Conservation (phyloP, 192 early-diverging fungal species). For the Radiomyces spectabilis region DNA sequence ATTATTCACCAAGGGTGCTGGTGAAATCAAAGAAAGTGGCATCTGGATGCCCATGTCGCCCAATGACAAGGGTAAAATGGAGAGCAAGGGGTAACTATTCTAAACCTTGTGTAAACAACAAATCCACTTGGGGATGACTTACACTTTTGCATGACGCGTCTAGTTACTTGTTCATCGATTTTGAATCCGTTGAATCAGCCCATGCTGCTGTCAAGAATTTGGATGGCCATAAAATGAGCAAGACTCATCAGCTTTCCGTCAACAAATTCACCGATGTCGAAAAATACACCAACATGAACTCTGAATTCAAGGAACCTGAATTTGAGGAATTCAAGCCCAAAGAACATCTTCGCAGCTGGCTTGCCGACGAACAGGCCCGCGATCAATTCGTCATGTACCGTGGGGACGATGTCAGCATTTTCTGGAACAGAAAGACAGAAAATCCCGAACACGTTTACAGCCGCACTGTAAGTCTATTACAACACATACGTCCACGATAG, state of each 20-base stretch:
- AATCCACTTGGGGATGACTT: no score
- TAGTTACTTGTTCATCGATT: conserved; percentile 90
- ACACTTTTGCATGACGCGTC: no score
- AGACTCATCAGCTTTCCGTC: conserved; percentile 70
- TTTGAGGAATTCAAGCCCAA: conserved; percentile 66
- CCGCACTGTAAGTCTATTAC: conserved; percentile 33
- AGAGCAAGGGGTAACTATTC: conserved; percentile 68
- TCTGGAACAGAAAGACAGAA: conserved; percentile 88
- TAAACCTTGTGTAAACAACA: not conserved
- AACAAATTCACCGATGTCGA: conserved; percentile 93
- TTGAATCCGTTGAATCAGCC: conserved; percentile 81
- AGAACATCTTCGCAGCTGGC: conserved; percentile 88
- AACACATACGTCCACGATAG: not conserved
- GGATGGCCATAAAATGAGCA: conserved; percentile 78
- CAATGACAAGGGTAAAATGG: conserved; percentile 53
- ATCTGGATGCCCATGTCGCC: conserved; percentile 83
- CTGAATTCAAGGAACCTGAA: conserved; percentile 67
- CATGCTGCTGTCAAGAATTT: conserved; percentile 63
- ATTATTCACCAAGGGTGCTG: conserved; percentile 70
- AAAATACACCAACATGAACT: conserved; percentile 63
- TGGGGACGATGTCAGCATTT: conserved; percentile 77
- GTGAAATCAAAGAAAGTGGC: conserved; percentile 74
- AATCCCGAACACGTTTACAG: conserved; percentile 67
- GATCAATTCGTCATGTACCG: conserved; percentile 91
- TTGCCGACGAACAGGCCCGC: conserved; percentile 72